Evolutionary conservation across 192 early-diverging fungal genomes (phyloP), one percentile per base, ranked within the genome.

Genomic region (Gonapodya sp.): DNA sequence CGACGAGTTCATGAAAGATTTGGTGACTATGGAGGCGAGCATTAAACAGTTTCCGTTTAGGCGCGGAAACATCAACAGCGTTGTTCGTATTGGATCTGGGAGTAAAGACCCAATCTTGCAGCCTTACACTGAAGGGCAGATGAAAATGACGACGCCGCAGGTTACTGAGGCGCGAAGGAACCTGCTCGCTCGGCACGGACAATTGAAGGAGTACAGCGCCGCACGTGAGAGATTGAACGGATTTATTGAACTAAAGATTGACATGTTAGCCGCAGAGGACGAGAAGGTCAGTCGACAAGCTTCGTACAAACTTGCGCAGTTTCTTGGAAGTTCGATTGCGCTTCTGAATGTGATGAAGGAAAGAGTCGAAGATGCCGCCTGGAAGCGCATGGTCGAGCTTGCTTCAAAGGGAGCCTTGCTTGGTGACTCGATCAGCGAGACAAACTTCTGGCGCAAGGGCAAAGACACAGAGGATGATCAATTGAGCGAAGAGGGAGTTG

Each of bases 1-100:
- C 81, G 85, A 85, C 82, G 85, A 85, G 46, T 85, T 85, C 46
- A 36, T 85, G 36, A 64, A 35, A 36, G 85, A 85, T 64, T 81
- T 85, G 35, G 79, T 83, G 24, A 36, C 73, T 30, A 81, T 74
- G 31, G 85, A 84, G 79, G 72, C 84, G 18, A 18, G 33, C 1
- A 14, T 86, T 31, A 80, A 80, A 14, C 35, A 85, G 18, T 83
- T 82, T 75, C 78, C 83, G 8, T 82, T 85, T 73, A 83, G 85
- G 14, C 36, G 73, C 16, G 73, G 79, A 79, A 84, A 82, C 30
- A 75, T 79, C 46, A 81, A 84, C 46, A 64, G 46, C 46, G 46
- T 64, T 64, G 46, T 64, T 64, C 46, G 46, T 24, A 64, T 64
- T 64, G 46, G 46, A 64, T 64, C 46, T 64, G 46, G 46, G 46